A percentile compares a stretch with the other conserved stretches of the same genome.
These are phyloP conservation scores for Podaxis sp. DNA, from an alignment of 768 basidiomycete species.

Conservation along the genomic window DNA sequence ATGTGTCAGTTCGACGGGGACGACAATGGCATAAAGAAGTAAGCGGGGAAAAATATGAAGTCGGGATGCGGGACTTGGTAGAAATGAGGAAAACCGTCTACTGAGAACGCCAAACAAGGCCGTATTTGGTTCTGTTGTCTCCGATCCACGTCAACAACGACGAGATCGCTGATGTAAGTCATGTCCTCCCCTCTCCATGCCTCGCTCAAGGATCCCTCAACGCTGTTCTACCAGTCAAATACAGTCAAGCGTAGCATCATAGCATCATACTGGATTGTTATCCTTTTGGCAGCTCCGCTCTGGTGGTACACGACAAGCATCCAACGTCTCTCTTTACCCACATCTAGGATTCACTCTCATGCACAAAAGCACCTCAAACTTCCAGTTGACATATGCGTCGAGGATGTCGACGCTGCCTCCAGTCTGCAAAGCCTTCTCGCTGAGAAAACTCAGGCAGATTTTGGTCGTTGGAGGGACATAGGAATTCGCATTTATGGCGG, in stretches of 20 bases:
- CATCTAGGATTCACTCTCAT: constrained; percentile 53
- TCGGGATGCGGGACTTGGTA: constrained; percentile 14
- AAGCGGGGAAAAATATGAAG: neutral
- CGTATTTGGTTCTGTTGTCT: constrained; percentile 28
- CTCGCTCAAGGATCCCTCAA: constrained; percentile 45
- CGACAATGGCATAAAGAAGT: neutral
- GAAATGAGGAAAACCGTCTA: constrained; percentile 12
- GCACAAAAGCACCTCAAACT: constrained; percentile 44
- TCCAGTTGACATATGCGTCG: constrained; percentile 43
- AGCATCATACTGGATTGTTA: constrained; percentile 73
- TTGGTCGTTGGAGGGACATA: constrained; percentile 20
- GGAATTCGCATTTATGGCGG: neutral
- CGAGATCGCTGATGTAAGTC: constrained; percentile 8
- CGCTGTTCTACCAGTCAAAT: constrained; percentile 51
- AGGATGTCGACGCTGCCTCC: neutral
- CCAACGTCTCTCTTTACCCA: constrained; percentile 74
- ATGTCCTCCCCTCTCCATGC: constrained; percentile 22
- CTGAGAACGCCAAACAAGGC: constrained; percentile 24
- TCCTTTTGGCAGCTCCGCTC: constrained; percentile 78
- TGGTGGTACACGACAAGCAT: constrained; percentile 97
- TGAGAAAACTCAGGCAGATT: constrained; percentile 23
- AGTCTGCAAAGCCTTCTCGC: constrained; percentile 26
- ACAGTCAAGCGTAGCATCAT: constrained; percentile 60
- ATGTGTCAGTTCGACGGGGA: constrained; percentile 1
- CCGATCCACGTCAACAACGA: constrained; percentile 20